Base-by-base conservation (phyloP, 345 rosid genomes). In the Salix arbutifolia region DNA sequence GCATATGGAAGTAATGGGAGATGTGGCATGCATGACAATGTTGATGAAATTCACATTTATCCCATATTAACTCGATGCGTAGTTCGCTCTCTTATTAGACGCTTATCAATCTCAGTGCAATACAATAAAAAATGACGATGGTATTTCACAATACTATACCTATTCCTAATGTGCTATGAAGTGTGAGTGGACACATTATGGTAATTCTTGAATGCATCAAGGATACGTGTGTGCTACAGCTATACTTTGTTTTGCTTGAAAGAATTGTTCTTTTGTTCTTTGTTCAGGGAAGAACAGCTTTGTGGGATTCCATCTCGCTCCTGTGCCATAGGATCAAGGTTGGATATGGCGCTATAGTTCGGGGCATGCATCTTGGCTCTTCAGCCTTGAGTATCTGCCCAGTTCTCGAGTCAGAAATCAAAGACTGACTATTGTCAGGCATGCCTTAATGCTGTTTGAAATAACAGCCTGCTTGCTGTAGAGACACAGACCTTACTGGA, bases 341-440 rank as follows among this genome's bases (percentile, higher is more conserved):
- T 48, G 94, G 90, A 70, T 90, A 89, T 25, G 97, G 97, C 74
- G 91, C 94, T 62, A 71, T 93, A 17, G 86, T 93, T 74, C 91
- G 97, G 31, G 97, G 96, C 58, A 90, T 95, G 93, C 96, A 91
- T 83, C 92, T 89, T 10, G 89, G 96, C 69, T 93, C 97, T 19
- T 88, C 97, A 30, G 98, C 98, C 66, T 81, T 95, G 77, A 85
- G 79, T 85, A 86, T 95, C 70, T 89, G 93, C 70, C 87, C 90
- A 12, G 96, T 95, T 81, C 78, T 96, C 37, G 91, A 91, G 53
- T 75, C 88, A 8, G 93, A 90, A 60, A 73, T 79, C 25, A 91
- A 89, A 38, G 92, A 89, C 73, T 89, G 78, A 81, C 30, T 40
- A 17, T 46, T 21, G 28, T 67, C 25, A 58, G 62, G n/a, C 42